These are phyloP conservation scores for Rhizophora apiculata DNA, from an alignment of 345 rosid species.

Conservation along the genomic window DNA sequence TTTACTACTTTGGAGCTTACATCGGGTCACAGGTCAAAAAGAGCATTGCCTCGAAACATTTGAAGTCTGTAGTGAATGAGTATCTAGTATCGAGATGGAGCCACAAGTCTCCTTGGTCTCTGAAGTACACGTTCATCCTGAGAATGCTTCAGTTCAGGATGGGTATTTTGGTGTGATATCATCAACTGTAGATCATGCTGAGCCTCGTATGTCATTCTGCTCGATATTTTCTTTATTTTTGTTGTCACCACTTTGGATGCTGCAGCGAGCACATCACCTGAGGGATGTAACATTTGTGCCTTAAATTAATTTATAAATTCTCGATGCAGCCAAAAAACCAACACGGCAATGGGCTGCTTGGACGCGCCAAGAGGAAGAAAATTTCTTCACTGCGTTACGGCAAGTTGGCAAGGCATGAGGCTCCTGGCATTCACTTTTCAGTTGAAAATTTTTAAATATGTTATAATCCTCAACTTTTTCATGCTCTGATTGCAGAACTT, in stretches of 20 bases:
- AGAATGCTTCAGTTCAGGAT: conserved; percentile 39
- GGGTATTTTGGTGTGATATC: conserved; percentile 38
- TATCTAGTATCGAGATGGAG: conserved; percentile 37
- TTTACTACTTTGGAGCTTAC: conserved; percentile 7
- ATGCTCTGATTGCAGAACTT: conserved; percentile 62
- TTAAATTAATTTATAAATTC: conserved; percentile 10
- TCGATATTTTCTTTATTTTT: conserved; percentile 11
- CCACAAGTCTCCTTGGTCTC: conserved; percentile 28
- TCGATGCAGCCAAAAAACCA: conserved; percentile 64
- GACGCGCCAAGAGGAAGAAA: conserved; percentile 98
- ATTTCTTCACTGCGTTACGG: conserved; percentile 93
- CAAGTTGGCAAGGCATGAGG: conserved; percentile 92
- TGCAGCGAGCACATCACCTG: conserved; percentile 1
- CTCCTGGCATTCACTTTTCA: conserved; percentile 10
- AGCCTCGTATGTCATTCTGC: conserved; percentile 52
- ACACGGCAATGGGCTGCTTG: conserved; percentile 99
- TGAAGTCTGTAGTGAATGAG: conserved; percentile 25
- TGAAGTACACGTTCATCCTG: conserved; percentile 33
- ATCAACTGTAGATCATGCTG: conserved; percentile 32
- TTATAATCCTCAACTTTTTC: conserved; percentile 14
- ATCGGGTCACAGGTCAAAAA: conserved; percentile 11
- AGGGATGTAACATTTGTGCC: conserved; percentile 3
- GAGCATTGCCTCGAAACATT: neutral
- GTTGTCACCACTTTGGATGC: conserved; percentile 2
- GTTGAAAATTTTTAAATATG: neutral